Evolutionary conservation across 2,329 filamentous ascomycete species (phyloP), one percentile per base, ranked within the genome.

Genomic region (Ceratocystis variospora): DNA sequence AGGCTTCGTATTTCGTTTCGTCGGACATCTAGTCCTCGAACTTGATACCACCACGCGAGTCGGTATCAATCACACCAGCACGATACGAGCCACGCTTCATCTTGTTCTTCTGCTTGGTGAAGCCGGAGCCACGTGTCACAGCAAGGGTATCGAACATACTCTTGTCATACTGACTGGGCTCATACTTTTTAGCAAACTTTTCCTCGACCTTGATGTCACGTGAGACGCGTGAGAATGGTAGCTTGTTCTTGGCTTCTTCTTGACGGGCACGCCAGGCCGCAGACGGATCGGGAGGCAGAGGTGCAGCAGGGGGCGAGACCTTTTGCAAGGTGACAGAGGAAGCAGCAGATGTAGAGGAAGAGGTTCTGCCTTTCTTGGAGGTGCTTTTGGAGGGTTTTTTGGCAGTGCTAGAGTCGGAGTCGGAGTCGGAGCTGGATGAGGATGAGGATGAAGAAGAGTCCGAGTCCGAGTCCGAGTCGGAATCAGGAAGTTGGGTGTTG

Each of bases 31-130:
- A 96, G 72, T 96, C 89, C 1, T 96, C 91, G 76, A 99, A 99
- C 79, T 96, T 96, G 79, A 96, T 88, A 67, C 89, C 88, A 77
- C 93, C 92, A 70, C 88, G 87, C 22, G 87, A 85, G 15, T 81
- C 77, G 64, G 93, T 88, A 74, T 99, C 92, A 72, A 99, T 96
- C 64, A 82, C 77, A 5, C 94, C 94, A 57, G 94, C 94, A 61
- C 88, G 86, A 81, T 96, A 99, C 70, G 87, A 90, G 63, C 94
- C 94, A 71, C 86, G 82, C 82, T 91, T 92, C 83, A 91, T 94
- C 82, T 99, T 99, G 79, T 99, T 99, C 86, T 99, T 99, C 80
- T 97, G 94, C 81, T 99, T 99, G 68, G 93, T 97, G 78, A 99
- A 99, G 3, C 90, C 91, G 79, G 96, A 97, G 72, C 94, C 94